Conservation (phyloP, 345 rosid genomes). For the Populus deltoides region DNA sequence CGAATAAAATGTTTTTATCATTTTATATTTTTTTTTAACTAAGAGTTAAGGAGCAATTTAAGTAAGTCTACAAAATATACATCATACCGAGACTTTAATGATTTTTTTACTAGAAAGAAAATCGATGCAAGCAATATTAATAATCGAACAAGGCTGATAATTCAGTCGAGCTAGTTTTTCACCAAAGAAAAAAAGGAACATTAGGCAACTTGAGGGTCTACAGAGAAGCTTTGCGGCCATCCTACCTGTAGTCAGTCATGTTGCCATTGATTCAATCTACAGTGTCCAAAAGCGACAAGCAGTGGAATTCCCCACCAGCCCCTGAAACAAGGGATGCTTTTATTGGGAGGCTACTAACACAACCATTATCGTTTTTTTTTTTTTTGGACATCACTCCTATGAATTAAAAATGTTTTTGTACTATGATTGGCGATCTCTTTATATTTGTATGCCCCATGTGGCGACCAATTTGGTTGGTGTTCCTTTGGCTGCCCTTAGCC, state of each 20-base stretch:
- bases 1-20: too few relatives aligned
- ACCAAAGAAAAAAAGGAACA: too few relatives aligned
- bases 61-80: too few relatives aligned
- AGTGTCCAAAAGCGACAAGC: constrained; percentile 27
- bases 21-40: too few relatives aligned
- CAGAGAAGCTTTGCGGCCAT: too few relatives aligned
- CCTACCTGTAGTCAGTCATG: neutral
- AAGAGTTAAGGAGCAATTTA: too few relatives aligned
- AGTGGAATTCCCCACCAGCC: constrained; percentile 34
- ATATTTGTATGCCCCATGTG: constrained; percentile 33
- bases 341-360: neutral
- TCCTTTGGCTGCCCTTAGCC: constrained; percentile 32
- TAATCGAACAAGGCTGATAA: too few relatives aligned
- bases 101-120: too few relatives aligned
- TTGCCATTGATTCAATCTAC: constrained; percentile 1
- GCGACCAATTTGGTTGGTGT: constrained; percentile 40
- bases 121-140: too few relatives aligned
- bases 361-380: neutral
- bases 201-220: too few relatives aligned
- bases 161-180: too few relatives aligned
- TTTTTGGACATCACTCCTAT: neutral
- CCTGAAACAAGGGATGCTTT: constrained; percentile 11
- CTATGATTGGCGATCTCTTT: constrained; percentile 19
- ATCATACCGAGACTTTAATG: too few relatives aligned
- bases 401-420: neutral